Percentiles rank a stretch among this genome's conserved stretches.
Conservation (phyloP, 345 rosid species). For the Moricandia moricandioides region DNA sequence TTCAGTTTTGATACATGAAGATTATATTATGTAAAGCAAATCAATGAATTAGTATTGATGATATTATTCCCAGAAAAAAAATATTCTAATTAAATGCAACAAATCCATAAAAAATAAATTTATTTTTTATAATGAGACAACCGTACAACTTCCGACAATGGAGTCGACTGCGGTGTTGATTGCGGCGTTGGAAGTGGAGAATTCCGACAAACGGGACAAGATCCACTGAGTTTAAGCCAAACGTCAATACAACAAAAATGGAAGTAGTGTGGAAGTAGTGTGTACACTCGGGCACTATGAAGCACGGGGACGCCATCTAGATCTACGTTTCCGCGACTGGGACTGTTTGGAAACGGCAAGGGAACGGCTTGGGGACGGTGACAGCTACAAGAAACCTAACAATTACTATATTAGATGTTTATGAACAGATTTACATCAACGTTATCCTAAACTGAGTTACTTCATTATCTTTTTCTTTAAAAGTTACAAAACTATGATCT, state of each 20-base stretch:
- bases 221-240: background rate
- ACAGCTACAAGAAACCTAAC: no score
- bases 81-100: background rate
- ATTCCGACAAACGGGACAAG: background rate
- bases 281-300: background rate
- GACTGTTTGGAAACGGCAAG: no score
- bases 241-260: background rate
- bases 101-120: no score
- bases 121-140: background rate
- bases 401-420: no score
- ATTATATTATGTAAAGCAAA: conserved; percentile 12
- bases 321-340: no score
- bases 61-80: background rate
- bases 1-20: no score
- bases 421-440: no score
- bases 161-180: background rate
- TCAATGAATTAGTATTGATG: conserved; percentile 28
- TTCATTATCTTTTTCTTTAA: no score
- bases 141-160: background rate
- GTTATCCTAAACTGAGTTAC: no score
- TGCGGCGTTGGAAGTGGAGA: background rate
- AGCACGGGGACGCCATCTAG: no score
- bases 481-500: no score
- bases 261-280: background rate
- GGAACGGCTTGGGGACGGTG: no score